A percentile compares a stretch with the other conserved stretches of the same genome.
phyloP scores from a whole-genome alignment of 2,329 filamentous ascomycete species.

The Aureobasidium namibiae region DNA sequence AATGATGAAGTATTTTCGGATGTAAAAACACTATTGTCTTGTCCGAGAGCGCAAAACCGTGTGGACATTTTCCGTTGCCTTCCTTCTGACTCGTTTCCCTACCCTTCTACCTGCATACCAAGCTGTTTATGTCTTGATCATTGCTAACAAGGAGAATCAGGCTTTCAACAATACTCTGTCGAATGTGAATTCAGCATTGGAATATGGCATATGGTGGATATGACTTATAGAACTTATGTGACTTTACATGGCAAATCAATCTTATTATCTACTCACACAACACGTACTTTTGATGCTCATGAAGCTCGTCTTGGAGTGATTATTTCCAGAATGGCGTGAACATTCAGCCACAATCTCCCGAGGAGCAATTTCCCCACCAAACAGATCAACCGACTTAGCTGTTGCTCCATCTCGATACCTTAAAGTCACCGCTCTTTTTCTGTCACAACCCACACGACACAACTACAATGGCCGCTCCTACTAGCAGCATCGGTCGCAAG shows the following conservation, averaged over 20 bases:
- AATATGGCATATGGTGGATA: neutral
- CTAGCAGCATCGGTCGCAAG: neutral
- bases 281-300: no score
- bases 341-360: neutral
- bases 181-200: neutral
- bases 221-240: neutral
- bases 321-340: neutral
- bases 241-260: neutral
- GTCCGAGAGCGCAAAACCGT: conserved; percentile 92
- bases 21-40: conserved; percentile 69
- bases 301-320: no score
- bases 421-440: neutral
- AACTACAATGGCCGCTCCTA: neutral
- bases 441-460: neutral
- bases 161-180: neutral
- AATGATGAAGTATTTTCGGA: conserved; percentile 95
- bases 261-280: neutral
- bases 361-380: neutral
- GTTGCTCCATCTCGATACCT: neutral
- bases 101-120: neutral
- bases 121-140: neutral
- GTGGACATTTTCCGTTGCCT: conserved; percentile 99
- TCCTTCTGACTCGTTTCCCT: conserved; percentile 75
- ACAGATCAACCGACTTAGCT: neutral
- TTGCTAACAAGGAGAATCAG: neutral